phyloP scores from a whole-genome alignment of 2,329 filamentous ascomycete species.

The Colletotrichum godetiae region DNA sequence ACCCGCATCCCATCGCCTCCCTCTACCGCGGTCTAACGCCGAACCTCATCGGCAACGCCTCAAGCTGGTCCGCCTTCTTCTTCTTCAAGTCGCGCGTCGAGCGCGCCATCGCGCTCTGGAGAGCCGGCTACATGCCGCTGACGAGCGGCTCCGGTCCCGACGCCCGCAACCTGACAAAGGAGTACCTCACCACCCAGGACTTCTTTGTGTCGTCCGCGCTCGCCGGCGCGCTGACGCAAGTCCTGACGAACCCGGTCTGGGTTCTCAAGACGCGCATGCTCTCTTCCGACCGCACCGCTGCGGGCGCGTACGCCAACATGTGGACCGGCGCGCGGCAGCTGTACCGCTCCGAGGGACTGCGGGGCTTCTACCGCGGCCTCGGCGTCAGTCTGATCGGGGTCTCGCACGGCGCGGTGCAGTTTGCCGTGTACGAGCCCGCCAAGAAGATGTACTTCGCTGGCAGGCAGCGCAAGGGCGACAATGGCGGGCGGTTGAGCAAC shows the following conservation, averaged over 20 bases:
- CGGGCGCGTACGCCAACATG: constrained; percentile 86
- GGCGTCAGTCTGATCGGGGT: constrained; percentile 87
- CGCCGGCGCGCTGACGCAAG: constrained; percentile 78
- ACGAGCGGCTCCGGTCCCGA: constrained; percentile 28
- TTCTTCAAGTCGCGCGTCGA: constrained; percentile 74
- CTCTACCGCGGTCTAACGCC: constrained; percentile 92
- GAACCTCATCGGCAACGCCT: constrained; percentile 90
- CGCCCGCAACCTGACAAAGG: constrained; percentile 40
- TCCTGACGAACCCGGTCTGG: constrained; percentile 96
- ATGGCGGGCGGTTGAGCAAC: constrained; percentile 66
- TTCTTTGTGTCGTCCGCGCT: constrained; percentile 84
- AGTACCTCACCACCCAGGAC: constrained; percentile 70
- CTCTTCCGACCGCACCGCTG: constrained; percentile 78
- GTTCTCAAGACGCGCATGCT: constrained; percentile 98
- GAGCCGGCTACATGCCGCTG: constrained; percentile 37
- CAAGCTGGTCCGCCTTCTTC: constrained; percentile 94
- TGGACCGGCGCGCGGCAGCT: constrained; percentile 76
- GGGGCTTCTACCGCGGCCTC: constrained; percentile 90
- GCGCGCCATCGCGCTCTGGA: constrained; percentile 52
- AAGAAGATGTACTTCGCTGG: constrained; percentile 67
- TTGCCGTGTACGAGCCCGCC: constrained; percentile 88
- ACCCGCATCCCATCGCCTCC: constrained; percentile 70
- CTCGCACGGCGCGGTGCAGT: constrained; percentile 92
- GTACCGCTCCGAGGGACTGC: constrained; percentile 75
- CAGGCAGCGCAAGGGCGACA: constrained; percentile 39